phyloP scores from a whole-genome alignment of 192 early-diverging fungal species.

The Mortierella hygrophila region DNA sequence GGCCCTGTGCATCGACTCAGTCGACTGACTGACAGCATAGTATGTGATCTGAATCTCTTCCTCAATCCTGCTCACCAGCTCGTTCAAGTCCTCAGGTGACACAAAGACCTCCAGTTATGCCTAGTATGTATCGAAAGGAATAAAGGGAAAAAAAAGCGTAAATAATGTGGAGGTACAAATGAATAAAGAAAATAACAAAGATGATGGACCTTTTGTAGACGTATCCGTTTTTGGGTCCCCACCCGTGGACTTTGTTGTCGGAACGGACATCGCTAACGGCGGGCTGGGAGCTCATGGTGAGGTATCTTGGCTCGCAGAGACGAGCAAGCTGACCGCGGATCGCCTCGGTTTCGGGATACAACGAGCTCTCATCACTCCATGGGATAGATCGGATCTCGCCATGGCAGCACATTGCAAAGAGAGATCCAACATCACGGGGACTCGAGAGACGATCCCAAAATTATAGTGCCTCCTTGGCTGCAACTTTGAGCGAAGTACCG shows the following conservation, averaged over 20 bases:
- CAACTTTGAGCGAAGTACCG: slow-evolving; percentile 77
- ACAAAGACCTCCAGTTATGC: slow-evolving; percentile 98
- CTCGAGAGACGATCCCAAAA: slow-evolving; percentile 85
- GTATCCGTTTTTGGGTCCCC: slow-evolving; percentile 97
- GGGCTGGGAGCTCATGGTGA: slow-evolving; percentile 97
- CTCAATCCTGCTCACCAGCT: slow-evolving; percentile 79
- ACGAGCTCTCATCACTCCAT: slow-evolving; percentile 85
- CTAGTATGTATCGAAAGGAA: slow-evolving; percentile 12
- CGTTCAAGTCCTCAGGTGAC: slow-evolving; percentile 72
- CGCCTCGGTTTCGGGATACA: slow-evolving; percentile 76
- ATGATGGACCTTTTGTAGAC: slow-evolving; percentile 85
- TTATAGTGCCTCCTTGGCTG: slow-evolving; percentile 76
- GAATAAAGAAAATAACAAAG: neutral
- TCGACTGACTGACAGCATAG: slow-evolving; percentile 77
- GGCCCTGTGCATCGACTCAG: no score
- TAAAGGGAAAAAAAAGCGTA: neutral
- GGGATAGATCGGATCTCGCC: slow-evolving; percentile 87
- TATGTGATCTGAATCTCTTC: slow-evolving; percentile 83
- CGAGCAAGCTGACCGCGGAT: slow-evolving; percentile 78
- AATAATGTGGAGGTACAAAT: neutral
- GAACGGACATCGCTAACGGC: slow-evolving; percentile 90
- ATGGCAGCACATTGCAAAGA: slow-evolving; percentile 89
- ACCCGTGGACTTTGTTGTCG: slow-evolving; percentile 83
- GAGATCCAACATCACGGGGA: slow-evolving; percentile 72
- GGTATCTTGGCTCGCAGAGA: slow-evolving; percentile 83